A percentile compares a stretch with the other conserved stretches of the same genome.
Conservation (phyloP, 495 filamentous ascomycete species). For the Talaromyces proteolyticus region DNA sequence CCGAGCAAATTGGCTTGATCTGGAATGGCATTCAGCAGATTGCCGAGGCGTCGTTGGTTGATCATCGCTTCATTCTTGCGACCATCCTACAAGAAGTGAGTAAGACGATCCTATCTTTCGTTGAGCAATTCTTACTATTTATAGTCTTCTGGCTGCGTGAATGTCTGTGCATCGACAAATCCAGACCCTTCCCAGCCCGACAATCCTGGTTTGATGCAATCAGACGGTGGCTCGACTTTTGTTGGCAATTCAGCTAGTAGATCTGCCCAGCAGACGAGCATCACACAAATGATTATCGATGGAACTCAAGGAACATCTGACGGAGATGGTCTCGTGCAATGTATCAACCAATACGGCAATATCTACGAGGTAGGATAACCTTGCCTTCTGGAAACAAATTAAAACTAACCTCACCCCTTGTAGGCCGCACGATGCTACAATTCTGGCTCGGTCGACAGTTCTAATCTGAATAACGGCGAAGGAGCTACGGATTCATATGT, state of each 20-base stretch:
- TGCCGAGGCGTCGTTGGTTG: slow-evolving; percentile 18
- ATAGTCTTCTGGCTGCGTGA: slow-evolving; percentile 22
- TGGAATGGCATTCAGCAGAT: slow-evolving; percentile 25
- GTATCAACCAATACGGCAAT: slow-evolving; percentile 23
- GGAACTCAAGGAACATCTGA: slow-evolving; percentile 24
- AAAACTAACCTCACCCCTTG: background rate
- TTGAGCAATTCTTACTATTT: background rate
- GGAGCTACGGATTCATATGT: slow-evolving; percentile 30
- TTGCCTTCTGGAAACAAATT: slow-evolving; percentile 7
- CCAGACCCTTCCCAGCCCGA: slow-evolving; percentile 12
- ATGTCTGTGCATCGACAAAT: slow-evolving; percentile 12
- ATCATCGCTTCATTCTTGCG: slow-evolving; percentile 28
- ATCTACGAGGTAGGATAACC: slow-evolving; percentile 15
- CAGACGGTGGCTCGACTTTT: slow-evolving; percentile 17
- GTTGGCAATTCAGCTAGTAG: slow-evolving; percentile 10
- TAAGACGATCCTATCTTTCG: background rate
- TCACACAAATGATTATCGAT: slow-evolving; percentile 30
- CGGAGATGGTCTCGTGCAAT: slow-evolving; percentile 28
- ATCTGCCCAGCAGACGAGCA: slow-evolving; percentile 12
- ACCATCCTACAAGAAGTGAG: slow-evolving; percentile 31
- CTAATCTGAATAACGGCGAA: slow-evolving; percentile 19
- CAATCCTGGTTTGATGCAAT: slow-evolving; percentile 32
- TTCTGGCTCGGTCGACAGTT: slow-evolving; percentile 22
- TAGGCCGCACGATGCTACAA: slow-evolving; percentile 26
- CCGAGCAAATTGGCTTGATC: slow-evolving; percentile 18